Evolutionary conservation across 1,139 yeast species (phyloP), one percentile per base, ranked within the genome.

Genomic region (Lodderomyces margitis): DNA sequence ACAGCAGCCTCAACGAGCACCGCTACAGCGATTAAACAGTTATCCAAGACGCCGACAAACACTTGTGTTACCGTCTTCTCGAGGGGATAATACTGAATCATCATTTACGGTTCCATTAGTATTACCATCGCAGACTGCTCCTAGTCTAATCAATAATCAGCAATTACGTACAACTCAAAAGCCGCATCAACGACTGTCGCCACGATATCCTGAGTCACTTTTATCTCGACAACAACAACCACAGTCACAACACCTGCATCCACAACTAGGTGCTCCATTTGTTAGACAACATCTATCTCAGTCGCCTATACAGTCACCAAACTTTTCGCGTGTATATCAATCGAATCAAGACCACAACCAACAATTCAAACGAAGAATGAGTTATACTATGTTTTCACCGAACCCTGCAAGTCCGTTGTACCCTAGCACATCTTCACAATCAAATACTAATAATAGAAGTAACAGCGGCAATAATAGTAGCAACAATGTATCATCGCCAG

Each of bases 381-480:
- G 41, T 24, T 44, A 33, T 36, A 23, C 41, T 5, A 46, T 46
- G 49, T 46, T 44, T 42, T 46, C 49, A 21, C 49, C 49, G 11
- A 45, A 43, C 31, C 45, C 40, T 10, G 37, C 42, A 4, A 42
- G 46, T 37, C 48, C 48, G 3, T 43, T 46, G 30, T 45, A 45
- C 37, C 44, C 44, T 15, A 33, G 42, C 4, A 31, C 44, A 9
- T 33, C 41, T 6, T 28, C 32, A 14, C 32, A 28, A 28, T 28
- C 32, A 9, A 14, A 28, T 31, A 24, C 11, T 35, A 8, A 40
- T 21, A 20, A 30, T 9, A 24, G 11, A n/a, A 38, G 27, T 15
- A 36, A 33, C 11, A 33, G 25, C 28, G 27, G 28, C 9, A 24
- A 21, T 31, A 17, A 16, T 11, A 17, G 19, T 32, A 33, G 23